Evolutionary conservation across 768 basidiomycete species (phyloP).

Genomic region (Sarcodon aspratus): DNA sequence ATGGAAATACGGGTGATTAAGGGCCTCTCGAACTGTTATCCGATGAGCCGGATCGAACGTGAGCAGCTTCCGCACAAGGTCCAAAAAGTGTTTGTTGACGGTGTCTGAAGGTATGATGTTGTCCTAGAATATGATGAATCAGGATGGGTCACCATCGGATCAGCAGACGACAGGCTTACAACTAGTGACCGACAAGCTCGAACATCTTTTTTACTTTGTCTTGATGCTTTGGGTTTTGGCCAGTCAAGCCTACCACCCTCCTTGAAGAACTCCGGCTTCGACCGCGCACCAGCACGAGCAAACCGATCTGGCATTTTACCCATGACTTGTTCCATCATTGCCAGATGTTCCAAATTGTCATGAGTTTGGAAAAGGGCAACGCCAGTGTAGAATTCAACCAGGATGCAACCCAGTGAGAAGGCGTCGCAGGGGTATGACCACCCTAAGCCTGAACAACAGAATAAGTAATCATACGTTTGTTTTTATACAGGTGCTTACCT

Average conservation of each 20-base stretch:
- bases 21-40: constrained; percentile 79
- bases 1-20: constrained; percentile 80
- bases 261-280: constrained; percentile 92
- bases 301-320: constrained; percentile 93
- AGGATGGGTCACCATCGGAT: not conserved
- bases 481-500: constrained; percentile 38
- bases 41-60: constrained; percentile 85
- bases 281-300: constrained; percentile 58
- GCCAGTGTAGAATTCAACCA: constrained; percentile 97
- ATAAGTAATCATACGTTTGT: not conserved
- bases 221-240: constrained; percentile 80
- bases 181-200: constrained; percentile 67
- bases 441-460: constrained; percentile 60
- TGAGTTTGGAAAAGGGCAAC: constrained; percentile 99
- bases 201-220: constrained; percentile 92
- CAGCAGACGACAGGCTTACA: constrained; percentile 31
- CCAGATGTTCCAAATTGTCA: constrained; percentile 96
- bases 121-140: constrained; percentile 36
- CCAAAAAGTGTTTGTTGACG: constrained; percentile 71
- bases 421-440: constrained; percentile 99
- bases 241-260: constrained; percentile 79
- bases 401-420: constrained; percentile 96
- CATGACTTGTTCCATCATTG: constrained; percentile 99
- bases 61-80: constrained; percentile 79
- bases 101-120: constrained; percentile 72